These are phyloP conservation scores for Desmodesmus armatus DNA, from an alignment of 139 green algal genomes.

Conservation along the genomic window DNA sequence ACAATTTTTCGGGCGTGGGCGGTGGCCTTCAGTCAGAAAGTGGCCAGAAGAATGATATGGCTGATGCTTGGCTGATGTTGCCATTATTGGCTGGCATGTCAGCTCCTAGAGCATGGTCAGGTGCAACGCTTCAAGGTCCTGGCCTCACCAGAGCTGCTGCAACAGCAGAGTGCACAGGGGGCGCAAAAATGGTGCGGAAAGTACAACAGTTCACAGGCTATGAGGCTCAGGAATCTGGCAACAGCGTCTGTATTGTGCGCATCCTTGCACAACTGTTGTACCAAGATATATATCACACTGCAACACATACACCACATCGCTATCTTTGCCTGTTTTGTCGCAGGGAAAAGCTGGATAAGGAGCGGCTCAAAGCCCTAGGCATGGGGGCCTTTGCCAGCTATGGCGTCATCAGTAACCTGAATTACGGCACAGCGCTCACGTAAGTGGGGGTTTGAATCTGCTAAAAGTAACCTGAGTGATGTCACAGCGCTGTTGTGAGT, in stretches of 20 bases:
- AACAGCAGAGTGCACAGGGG: no score
- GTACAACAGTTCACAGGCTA: no score
- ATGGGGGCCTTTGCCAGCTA: slow-evolving; percentile 49
- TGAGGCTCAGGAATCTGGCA: background rate
- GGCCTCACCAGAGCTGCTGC: no score
- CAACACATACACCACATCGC: background rate
- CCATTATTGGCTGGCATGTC: no score
- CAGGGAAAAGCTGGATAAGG: slow-evolving; percentile 42
- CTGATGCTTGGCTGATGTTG: no score
- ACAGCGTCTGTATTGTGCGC: background rate
- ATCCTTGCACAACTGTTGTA: background rate
- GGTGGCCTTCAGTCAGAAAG: background rate
- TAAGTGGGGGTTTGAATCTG: no score
- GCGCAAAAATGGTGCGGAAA: no score
- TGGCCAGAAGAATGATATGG: background rate
- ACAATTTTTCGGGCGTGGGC: background rate
- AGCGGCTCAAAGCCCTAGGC: slow-evolving; percentile 43
- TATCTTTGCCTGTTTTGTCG: background rate
- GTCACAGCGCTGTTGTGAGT: no score
- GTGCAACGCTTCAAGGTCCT: no score
- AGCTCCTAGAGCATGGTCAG: no score
- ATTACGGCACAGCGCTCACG: slow-evolving; percentile 31
- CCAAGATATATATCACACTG: background rate
- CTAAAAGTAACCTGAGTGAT: no score
- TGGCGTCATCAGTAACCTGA: slow-evolving; percentile 40